phyloP scores from a whole-genome alignment of 2,329 filamentous ascomycete species.

The Claviceps sp. region DNA sequence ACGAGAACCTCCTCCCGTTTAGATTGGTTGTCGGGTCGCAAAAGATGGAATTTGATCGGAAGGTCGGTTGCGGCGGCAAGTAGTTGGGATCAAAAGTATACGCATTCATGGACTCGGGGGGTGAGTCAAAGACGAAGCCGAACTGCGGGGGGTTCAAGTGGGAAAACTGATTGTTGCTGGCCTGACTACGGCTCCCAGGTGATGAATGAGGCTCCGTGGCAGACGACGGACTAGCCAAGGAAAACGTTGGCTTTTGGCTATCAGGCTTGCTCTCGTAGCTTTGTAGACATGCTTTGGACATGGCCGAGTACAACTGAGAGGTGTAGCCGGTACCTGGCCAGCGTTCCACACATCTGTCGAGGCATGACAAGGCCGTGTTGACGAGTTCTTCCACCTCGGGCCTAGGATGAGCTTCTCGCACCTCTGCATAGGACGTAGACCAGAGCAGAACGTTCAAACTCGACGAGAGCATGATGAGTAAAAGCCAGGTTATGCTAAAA shows the following conservation, averaged over 20 bases:
- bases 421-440: constrained; percentile 76
- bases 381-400: constrained; percentile 68
- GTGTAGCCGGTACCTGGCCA: constrained; percentile 88
- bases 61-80: constrained; percentile 35
- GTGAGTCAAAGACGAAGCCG: constrained; percentile 43
- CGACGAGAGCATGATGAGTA: constrained; percentile 81
- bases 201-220: constrained; percentile 19
- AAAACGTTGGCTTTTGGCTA: constrained; percentile 13
- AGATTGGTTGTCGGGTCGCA: constrained; percentile 41
- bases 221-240: constrained; percentile 22
- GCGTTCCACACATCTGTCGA: constrained; percentile 66
- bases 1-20: constrained; percentile 45
- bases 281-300: constrained; percentile 74
- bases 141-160: constrained; percentile 41
- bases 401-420: constrained; percentile 57
- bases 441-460: constrained; percentile 83
- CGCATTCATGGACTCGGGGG: constrained; percentile 37
- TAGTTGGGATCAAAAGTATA: constrained; percentile 31
- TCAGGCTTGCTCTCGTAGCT: constrained; percentile 52
- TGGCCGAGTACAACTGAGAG: constrained; percentile 71
- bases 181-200: constrained; percentile 13
- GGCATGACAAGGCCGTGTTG: constrained; percentile 60
- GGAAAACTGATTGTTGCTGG: constrained; percentile 19
- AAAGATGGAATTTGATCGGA: constrained; percentile 56
- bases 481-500: constrained; percentile 88